phyloP scores from a whole-genome alignment of 768 basidiomycete genomes.

The Boletus insuetus region DNA sequence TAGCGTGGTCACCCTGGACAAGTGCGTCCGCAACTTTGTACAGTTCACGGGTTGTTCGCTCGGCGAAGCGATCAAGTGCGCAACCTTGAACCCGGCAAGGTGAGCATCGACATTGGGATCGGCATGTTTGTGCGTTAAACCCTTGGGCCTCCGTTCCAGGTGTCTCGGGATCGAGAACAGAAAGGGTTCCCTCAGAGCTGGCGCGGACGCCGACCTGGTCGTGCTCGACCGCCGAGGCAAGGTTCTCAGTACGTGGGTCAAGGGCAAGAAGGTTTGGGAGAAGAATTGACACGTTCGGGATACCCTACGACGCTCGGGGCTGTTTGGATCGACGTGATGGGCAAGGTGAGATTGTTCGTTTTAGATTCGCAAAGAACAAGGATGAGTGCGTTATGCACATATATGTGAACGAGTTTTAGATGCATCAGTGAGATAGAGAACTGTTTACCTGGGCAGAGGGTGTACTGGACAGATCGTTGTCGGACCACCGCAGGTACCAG shows the following conservation, averaged over 20 bases:
- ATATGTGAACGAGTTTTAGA: background rate
- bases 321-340: background rate
- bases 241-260: conserved; percentile 73
- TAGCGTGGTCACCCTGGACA: conserved; percentile 80
- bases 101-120: conserved; percentile 30
- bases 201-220: conserved; percentile 85
- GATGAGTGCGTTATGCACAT: background rate
- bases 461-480: no score
- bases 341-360: background rate
- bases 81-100: conserved; percentile 83
- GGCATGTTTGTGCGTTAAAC: background rate
- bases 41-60: conserved; percentile 82
- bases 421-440: background rate
- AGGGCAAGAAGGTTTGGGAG: conserved; percentile 70
- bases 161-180: conserved; percentile 74
- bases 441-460: no score
- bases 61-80: conserved; percentile 81
- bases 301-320: background rate
- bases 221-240: conserved; percentile 68
- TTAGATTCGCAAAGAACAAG: background rate
- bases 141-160: conserved; percentile 32
- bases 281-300: conserved; percentile 21
- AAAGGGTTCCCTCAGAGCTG: conserved; percentile 79
- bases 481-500: no score
- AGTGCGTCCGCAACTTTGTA: conserved; percentile 82